Conservation (phyloP, 345 rosid genomes). For the Linum tenue region DNA sequence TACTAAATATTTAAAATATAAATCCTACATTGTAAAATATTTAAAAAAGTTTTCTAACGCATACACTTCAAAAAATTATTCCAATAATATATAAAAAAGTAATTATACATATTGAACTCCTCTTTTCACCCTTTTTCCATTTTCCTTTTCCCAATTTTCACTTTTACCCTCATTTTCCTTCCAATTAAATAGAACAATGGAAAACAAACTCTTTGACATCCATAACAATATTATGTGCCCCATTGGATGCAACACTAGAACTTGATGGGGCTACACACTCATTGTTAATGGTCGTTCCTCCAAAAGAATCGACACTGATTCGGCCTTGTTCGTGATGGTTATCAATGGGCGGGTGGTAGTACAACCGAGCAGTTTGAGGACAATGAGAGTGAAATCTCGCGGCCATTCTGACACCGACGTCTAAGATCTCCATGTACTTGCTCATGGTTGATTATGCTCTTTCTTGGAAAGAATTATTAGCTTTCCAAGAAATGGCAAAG, state of each 20-base stretch:
- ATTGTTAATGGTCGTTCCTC: background rate
- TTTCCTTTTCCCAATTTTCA: background rate
- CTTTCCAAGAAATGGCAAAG: slow-evolving; percentile 3
- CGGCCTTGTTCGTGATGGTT: slow-evolving; percentile 10
- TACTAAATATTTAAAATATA: no score
- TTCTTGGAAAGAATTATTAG: background rate
- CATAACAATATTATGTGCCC: background rate
- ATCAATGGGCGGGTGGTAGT: slow-evolving; percentile 64
- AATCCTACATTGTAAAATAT: no score
- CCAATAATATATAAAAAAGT: no score
- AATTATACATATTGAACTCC: background rate
- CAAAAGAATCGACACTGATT: background rate
- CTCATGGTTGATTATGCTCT: slow-evolving; percentile 30
- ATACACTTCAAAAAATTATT: no score
- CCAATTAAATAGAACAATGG: background rate
- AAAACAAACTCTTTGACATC: background rate
- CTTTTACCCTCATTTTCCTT: background rate
- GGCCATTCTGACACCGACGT: slow-evolving; percentile 58
- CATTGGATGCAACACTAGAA: background rate
- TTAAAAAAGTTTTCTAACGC: no score
- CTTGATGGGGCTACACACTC: background rate
- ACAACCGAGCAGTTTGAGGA: slow-evolving; percentile 74
- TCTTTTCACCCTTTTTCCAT: background rate
- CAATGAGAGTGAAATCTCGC: slow-evolving; percentile 80
- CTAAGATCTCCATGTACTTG: slow-evolving; percentile 60